These are phyloP conservation scores for Suhomyces bribrorum DNA, from an alignment of 1,139 yeast species.

Conservation along the genomic window DNA sequence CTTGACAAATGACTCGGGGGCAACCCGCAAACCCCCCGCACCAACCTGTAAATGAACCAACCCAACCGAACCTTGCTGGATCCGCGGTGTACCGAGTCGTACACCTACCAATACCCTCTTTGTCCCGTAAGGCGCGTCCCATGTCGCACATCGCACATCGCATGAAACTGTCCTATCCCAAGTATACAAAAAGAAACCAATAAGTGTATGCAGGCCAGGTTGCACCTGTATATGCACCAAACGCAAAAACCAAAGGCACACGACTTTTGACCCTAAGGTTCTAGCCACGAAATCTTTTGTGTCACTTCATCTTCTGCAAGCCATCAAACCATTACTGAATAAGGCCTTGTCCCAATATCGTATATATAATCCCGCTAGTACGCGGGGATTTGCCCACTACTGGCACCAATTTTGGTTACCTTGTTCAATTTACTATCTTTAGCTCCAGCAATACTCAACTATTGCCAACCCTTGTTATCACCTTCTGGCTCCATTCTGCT, in stretches of 20 bases:
- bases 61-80: background rate
- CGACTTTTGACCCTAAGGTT: conserved; percentile 4
- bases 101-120: background rate
- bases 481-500: no score
- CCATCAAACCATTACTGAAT: conserved; percentile 8
- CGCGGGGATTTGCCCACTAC: conserved; percentile 4
- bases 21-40: background rate
- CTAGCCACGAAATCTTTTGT: conserved; percentile 11
- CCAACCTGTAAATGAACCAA: background rate
- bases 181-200: conserved; percentile 5
- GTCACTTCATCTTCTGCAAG: conserved; percentile 10
- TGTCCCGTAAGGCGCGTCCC: no score
- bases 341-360: background rate
- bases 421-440: background rate
- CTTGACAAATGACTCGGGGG: background rate
- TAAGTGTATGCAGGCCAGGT: background rate
- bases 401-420: conserved; percentile 1
- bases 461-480: no score
- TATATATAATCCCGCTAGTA: conserved; percentile 7
- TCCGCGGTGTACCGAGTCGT: conserved; percentile 1
- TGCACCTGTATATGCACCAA: background rate
- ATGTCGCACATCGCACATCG: no score
- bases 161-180: conserved; percentile 1
- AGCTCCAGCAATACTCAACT: no score
- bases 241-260: conserved; percentile 3